A percentile compares a stretch with the other conserved stretches of the same genome.
Evolutionary conservation across 352 stramenopile genomes (phyloP).

Genomic region (Peronospora belbahrii): DNA sequence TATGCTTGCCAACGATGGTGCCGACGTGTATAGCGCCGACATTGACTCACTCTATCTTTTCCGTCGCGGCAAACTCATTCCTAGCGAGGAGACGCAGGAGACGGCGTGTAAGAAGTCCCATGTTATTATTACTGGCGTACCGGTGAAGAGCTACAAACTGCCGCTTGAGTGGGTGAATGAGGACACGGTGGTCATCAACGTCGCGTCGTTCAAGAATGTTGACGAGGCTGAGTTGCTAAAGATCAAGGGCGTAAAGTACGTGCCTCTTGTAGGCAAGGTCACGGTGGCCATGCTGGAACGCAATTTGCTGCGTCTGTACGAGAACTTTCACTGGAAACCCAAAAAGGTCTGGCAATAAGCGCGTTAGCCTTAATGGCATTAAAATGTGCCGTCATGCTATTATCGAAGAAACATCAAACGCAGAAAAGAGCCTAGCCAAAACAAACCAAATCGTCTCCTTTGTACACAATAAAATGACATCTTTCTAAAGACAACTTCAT

Average conservation of each 20-base stretch:
- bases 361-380: too few relatives aligned
- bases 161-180: conserved; percentile 89
- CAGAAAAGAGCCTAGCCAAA: too few relatives aligned
- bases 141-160: conserved; percentile 90
- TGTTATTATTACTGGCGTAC: conserved; percentile 94
- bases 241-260: conserved; percentile 90
- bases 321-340: too few relatives aligned
- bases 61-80: conserved; percentile 85
- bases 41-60: conserved; percentile 95
- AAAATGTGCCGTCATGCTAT: too few relatives aligned
- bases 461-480: too few relatives aligned
- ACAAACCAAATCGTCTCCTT: too few relatives aligned
- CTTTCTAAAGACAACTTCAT: too few relatives aligned
- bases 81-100: conserved; percentile 83
- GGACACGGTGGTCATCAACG: conserved; percentile 95
- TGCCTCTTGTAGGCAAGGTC: conserved; percentile 95
- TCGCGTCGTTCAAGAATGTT: conserved; percentile 94
- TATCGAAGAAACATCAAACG: too few relatives aligned
- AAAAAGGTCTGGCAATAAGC: too few relatives aligned
- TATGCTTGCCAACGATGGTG: conserved; percentile 93
- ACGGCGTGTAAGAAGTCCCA: conserved; percentile 84
- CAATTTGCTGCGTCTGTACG: conserved; percentile 93
- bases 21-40: conserved; percentile 93
- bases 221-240: conserved; percentile 88
- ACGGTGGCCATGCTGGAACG: conserved; percentile 95